Evolutionary conservation across 2,329 filamentous ascomycete genomes (phyloP).

Genomic region (Aspergillus pseudoviridinutans): DNA sequence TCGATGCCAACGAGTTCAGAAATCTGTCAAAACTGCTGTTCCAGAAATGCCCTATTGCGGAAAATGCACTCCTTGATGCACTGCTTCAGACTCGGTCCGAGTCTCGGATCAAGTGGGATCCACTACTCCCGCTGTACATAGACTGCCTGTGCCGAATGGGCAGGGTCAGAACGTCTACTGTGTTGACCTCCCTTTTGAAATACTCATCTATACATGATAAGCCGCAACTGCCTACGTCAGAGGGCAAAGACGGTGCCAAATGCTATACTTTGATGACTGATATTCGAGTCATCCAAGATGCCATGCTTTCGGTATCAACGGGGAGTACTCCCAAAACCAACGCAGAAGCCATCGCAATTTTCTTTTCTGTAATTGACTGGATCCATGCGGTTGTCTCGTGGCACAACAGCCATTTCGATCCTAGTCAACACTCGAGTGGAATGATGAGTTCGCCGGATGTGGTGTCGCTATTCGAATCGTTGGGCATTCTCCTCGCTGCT

Average conservation of each 20-base stretch:
- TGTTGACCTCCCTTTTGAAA: slow-evolving; percentile 30
- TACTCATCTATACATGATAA: slow-evolving; percentile 33
- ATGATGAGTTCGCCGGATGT: slow-evolving; percentile 34
- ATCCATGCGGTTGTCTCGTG: slow-evolving; percentile 35
- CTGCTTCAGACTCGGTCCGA: slow-evolving; percentile 32
- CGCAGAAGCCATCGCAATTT: slow-evolving; percentile 30
- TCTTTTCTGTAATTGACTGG: slow-evolving; percentile 35
- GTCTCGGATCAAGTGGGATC: slow-evolving; percentile 37
- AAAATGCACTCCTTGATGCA: slow-evolving; percentile 30
- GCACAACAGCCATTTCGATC: slow-evolving; percentile 26
- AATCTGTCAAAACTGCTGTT: slow-evolving; percentile 33
- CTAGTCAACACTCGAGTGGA: slow-evolving; percentile 25
- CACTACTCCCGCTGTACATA: slow-evolving; percentile 40
- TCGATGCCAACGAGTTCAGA: slow-evolving; percentile 37
- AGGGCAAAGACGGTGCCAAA: slow-evolving; percentile 12
- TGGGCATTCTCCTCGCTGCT: slow-evolving; percentile 40
- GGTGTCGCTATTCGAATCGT: slow-evolving; percentile 38
- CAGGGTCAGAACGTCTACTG: slow-evolving; percentile 29
- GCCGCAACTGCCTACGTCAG: slow-evolving; percentile 2
- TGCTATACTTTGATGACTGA: slow-evolving; percentile 39
- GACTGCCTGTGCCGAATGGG: slow-evolving; percentile 35
- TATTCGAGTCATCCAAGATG: slow-evolving; percentile 40
- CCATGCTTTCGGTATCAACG: slow-evolving; percentile 37
- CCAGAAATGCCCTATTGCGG: slow-evolving; percentile 27
- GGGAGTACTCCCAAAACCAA: slow-evolving; percentile 27